Evolutionary conservation across 164 flowering plant genomes (phyloP), one percentile per base, ranked within the genome.

Genomic region (Sedum album): DNA sequence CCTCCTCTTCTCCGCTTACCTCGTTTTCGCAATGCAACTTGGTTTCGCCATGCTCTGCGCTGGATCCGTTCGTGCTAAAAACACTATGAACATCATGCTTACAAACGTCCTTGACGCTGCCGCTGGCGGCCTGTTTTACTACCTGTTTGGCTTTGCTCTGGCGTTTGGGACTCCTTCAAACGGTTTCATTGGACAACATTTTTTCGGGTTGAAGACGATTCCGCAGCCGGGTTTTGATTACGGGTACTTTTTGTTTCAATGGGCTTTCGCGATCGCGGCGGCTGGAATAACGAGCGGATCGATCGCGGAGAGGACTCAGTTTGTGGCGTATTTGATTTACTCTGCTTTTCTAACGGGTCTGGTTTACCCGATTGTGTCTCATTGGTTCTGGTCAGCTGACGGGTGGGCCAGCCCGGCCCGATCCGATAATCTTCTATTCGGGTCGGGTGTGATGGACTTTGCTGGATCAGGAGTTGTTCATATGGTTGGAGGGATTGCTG

Each of bases 31-130:
- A 18, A 82, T 82, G 85, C 85, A 82, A 38, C 76, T 82, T 0
- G 85, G 85, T 67, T 82, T 82, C 72, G 85, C 82, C 73, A 79
- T 82, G 85, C 81, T 82, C 68, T 82, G 85, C 67, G 85, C 85
- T 60, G 85, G 85, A 65, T 82, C 85, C 28, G 85, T 82, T 51
- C 79, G 85, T 2, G 85, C 85, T 70, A 82, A 82, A 41, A 82
- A 82, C 69, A 76, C 82, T 71, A 79, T 79, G 82, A 82, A 82
- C 71, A 82, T 82, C 67, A 79, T 82, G 85, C 80, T 82, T 57
- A 82, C 85, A 2, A 82, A 82, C 61, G 85, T 82, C 30, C 65
- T 82, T 30, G 85, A 82, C 69, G 85, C 85, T 4, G 85, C 81
- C 2, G 78, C 79, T 25, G 85, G 85, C 14, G 79, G 81, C 6